phyloP scores from a whole-genome alignment of 805 yeast species.

The Sugiyamaella valdiviana region DNA sequence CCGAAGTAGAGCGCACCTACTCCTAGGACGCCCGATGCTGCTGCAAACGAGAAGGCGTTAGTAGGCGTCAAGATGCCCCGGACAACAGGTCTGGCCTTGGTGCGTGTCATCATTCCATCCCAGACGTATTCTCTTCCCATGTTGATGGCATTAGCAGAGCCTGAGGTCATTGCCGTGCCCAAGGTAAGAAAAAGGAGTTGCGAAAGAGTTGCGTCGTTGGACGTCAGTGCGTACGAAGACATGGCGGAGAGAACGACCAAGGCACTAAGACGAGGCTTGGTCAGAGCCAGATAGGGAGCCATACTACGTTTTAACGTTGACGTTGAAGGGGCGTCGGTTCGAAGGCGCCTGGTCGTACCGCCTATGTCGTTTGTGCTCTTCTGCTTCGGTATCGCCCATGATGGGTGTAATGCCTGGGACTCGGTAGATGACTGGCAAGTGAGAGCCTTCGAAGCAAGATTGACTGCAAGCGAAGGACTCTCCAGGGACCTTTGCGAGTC shows the following conservation, averaged over 20 bases:
- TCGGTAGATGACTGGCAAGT: conserved; percentile 16
- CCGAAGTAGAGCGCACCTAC: conserved; percentile 63
- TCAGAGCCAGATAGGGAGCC: conserved; percentile 56
- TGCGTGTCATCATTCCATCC: conserved; percentile 82
- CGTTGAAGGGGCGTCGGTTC: no score
- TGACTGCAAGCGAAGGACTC: conserved; percentile 6
- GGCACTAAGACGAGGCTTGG: conserved; percentile 84
- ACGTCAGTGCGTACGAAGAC: conserved; percentile 89
- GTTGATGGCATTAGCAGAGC: conserved; percentile 93
- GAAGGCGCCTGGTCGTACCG: neutral
- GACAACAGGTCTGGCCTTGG: conserved; percentile 85
- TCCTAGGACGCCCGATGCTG: conserved; percentile 64
- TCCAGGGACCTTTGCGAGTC: conserved; percentile 4
- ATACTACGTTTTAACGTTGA: neutral
- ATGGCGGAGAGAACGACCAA: conserved; percentile 86
- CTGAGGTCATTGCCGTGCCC: conserved; percentile 85
- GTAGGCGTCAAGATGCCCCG: conserved; percentile 66
- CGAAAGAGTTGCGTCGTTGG: conserved; percentile 66
- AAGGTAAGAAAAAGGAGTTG: conserved; percentile 66
- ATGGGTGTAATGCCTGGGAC: neutral
- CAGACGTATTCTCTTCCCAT: conserved; percentile 94
- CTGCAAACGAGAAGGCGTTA: conserved; percentile 81
- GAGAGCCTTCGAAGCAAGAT: conserved; percentile 9
- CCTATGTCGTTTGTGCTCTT: neutral
- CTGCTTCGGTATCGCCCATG: neutral